Evolutionary conservation across 352 stramenopile genomes (phyloP), one percentile per base, ranked within the genome.

Genomic region (Globisporangium abappressorium): DNA sequence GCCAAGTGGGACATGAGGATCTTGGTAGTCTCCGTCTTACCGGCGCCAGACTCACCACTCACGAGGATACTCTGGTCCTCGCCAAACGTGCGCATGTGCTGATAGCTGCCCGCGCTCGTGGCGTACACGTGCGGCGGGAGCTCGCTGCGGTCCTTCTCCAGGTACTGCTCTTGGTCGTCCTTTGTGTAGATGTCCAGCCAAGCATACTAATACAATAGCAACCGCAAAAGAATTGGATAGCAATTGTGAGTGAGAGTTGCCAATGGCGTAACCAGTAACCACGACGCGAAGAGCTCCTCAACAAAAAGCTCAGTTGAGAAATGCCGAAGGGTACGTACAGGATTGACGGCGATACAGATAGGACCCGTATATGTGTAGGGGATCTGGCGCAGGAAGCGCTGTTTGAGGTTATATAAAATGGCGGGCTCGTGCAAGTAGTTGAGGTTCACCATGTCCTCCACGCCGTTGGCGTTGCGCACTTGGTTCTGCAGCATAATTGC

Each of bases 331-430:
- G 26, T 12, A 91, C 87, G 72, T 93, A 95, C 87, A 43, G 97
- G 97, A 75, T 99, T 99, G 36, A 99, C 93, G 26, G 97, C 97
- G 67, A 99, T 98, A 71, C 98, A 95, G 79, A 99, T 99, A 26
- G 98, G 90, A 49, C 96, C 96, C 22, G 97, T 98, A 74, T 98
- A 97, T 55, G 97, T 99, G 83, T 99, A 99, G 0, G 97, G 97
- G 70, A 97, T 89, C 60, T 91, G 79, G 60, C 78, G 77, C 69
- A 95, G 79, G 75, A 96, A 97, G 57, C 92, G 85, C 60, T 87
- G 75, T 73, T 94, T 90, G 43, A 98, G 81, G 79, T 97, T 98
- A 78, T 90, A 97, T 26, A 98, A 76, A 61, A 98, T 97, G 34
- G 90, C 90, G 3, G 92, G 87, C 77, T 97, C 91, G 72, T 98